These are phyloP conservation scores for Suillus fuscotomentosus DNA, from an alignment of 768 basidiomycete species.

Conservation along the genomic window DNA sequence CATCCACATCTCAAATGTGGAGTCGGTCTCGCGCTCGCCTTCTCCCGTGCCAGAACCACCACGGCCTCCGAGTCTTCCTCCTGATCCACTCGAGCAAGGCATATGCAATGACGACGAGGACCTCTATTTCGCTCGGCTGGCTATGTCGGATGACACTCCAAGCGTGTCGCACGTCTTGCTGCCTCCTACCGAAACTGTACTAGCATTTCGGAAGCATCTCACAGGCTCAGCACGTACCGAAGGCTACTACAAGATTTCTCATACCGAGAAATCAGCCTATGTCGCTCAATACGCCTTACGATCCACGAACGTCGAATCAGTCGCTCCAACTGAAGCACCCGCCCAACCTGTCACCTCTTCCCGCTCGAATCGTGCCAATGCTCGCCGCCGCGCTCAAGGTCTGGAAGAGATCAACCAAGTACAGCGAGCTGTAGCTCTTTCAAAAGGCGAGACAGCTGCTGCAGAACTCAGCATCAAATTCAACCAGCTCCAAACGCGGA, in stretches of 20 bases:
- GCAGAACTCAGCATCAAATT: constrained; percentile 87
- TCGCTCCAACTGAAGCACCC: constrained; percentile 39
- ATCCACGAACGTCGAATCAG: constrained; percentile 43
- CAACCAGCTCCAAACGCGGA: constrained; percentile 95
- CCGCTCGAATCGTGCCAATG: constrained; percentile 88
- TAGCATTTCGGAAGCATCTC: constrained; percentile 69
- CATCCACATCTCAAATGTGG: constrained; percentile 44
- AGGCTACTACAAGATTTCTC: constrained; percentile 94
- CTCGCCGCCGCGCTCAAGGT: constrained; percentile 86
- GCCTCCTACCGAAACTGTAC: constrained; percentile 39
- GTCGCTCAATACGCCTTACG: constrained; percentile 85
- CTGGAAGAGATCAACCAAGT: constrained; percentile 95
- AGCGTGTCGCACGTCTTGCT: constrained; percentile 26
- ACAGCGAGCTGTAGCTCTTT: constrained; percentile 73
- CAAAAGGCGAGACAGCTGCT: constrained; percentile 70
- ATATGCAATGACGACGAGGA: constrained; percentile 89
- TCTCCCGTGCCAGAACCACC: constrained; percentile 44
- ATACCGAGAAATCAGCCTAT: constrained; percentile 87
- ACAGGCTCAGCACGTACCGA: constrained; percentile 91
- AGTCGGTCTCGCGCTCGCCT: constrained; percentile 49
- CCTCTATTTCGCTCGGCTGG: constrained; percentile 65
- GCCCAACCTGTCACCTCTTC: constrained; percentile 67
- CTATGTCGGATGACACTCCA: constrained; percentile 22
- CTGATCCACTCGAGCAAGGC: constrained; percentile 53
- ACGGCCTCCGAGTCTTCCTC: constrained; percentile 45